Percentiles rank a stretch among this genome's conserved stretches.
Evolutionary conservation across 2,329 filamentous ascomycete species (phyloP).

Genomic region (Domatiomyces catenatus): DNA sequence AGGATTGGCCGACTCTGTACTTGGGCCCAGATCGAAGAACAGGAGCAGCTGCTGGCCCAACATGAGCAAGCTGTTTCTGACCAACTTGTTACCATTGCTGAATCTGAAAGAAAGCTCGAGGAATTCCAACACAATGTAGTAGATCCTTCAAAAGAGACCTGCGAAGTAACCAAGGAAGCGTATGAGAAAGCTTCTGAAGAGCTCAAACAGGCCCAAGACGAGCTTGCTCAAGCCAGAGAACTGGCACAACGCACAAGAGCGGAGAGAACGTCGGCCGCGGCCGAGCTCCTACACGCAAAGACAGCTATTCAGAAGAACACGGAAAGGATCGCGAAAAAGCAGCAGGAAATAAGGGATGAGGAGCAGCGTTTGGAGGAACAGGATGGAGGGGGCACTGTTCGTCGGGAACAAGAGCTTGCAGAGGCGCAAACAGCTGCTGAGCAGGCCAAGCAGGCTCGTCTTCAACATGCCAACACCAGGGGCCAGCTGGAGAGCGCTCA

Average conservation of each 20-base stretch:
- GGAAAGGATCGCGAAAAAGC: conserved; percentile 25
- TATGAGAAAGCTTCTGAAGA: neutral
- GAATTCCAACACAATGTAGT: neutral
- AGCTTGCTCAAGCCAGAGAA: conserved; percentile 33
- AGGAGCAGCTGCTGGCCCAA: neutral
- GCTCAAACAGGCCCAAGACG: conserved; percentile 32
- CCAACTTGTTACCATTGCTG: neutral
- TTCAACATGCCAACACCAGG: conserved; percentile 26
- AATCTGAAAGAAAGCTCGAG: neutral
- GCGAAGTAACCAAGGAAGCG: neutral
- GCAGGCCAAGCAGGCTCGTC: conserved; percentile 29
- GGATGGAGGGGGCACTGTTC: conserved; percentile 53
- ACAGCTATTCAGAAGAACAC: conserved; percentile 39
- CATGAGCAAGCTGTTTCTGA: neutral
- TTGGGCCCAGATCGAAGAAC: neutral
- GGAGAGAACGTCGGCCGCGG: neutral
- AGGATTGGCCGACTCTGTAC: neutral
- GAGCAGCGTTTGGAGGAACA: conserved; percentile 45
- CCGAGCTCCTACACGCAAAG: conserved; percentile 2
- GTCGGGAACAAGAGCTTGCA: conserved; percentile 45
- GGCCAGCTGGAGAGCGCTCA: conserved; percentile 24
- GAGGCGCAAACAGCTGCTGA: conserved; percentile 38
- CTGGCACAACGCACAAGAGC: conserved; percentile 33
- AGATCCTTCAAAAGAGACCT: neutral
- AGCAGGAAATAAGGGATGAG: conserved; percentile 34